phyloP scores from a whole-genome alignment of 352 stramenopile genomes.

The Halophytophthora polymorphica region DNA sequence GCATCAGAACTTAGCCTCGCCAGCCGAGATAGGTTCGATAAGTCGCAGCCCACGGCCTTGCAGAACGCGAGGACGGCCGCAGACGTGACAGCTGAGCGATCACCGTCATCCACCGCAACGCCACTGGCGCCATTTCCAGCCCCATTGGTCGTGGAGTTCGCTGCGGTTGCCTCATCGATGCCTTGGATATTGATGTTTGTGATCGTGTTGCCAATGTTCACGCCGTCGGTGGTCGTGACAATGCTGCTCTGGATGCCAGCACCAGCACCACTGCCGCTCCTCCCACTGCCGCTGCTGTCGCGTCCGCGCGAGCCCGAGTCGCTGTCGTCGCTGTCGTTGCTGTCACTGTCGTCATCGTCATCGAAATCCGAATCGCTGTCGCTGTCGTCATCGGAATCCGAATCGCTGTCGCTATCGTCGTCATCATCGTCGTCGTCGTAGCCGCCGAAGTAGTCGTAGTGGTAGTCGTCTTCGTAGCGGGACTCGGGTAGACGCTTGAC shows the following conservation, averaged over 20 bases:
- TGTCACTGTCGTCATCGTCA: conserved; percentile 8
- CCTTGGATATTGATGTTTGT: conserved; percentile 30
- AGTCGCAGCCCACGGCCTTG: conserved; percentile 13
- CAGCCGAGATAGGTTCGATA: neutral
- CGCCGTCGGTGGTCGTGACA: conserved; percentile 22
- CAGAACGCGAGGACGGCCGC: conserved; percentile 20
- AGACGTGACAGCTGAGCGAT: conserved; percentile 15
- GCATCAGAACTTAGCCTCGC: neutral
- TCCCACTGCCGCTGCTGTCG: conserved; percentile 5
- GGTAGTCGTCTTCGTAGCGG: neutral
- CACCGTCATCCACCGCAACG: conserved; percentile 1
- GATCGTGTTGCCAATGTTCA: conserved; percentile 43
- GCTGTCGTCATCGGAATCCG: conserved; percentile 1
- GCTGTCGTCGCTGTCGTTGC: conserved; percentile 3
- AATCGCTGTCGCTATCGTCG: conserved; percentile 3
- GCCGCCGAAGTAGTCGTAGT: neutral
- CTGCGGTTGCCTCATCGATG: neutral
- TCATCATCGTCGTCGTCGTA: conserved; percentile 6
- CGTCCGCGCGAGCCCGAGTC: conserved; percentile 3
- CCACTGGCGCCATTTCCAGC: neutral
- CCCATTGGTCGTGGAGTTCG: conserved; percentile 1
- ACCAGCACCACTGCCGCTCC: neutral
- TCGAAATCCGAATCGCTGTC: conserved; percentile 2
- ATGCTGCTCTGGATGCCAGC: conserved; percentile 22
- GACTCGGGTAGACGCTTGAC: neutral